Base-by-base conservation (phyloP, 257 asterid species). In the Voacanga thouarsii region DNA sequence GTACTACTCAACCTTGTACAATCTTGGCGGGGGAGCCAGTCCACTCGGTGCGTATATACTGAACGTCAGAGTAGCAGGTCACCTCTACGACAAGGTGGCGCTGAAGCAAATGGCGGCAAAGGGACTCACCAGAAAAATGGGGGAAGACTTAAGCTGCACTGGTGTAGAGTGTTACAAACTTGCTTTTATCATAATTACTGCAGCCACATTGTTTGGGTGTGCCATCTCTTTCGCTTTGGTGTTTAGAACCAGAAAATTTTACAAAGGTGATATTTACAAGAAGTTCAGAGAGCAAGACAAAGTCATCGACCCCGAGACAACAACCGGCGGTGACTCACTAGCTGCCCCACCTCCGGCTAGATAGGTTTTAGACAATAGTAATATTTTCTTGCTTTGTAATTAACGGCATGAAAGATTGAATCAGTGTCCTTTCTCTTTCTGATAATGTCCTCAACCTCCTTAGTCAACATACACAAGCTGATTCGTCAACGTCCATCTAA, bases 11-110 rank as follows among this genome's bases (percentile, higher is more conserved):
- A 89, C 90, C 6, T 69, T 89, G 75, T 79, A 71, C 74, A 89
- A 85, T 68, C 80, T 85, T 16, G 92, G 92, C 8, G 92, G 82
- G 18, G 92, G 89, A 21, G 92, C 92, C 11, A 89, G 90, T 12
- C 92, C 92, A 0, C 75, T 89, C 3, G 92, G 92, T 24, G 86
- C 82, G 24, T 89, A 89, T 71, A 79, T 89, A 39, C 85, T 89
- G 1, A 89, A 89, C 55, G 93, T 89, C 45, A 67, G 80, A 45
- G 79, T 89, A 18, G 85, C 93, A 0, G 91, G 92, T 14, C 79
- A 81, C 78, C 77, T 87, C n/a, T 89, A 89, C 74, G 92, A 89
- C 41, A 87, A 59, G 76, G 88, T 60, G 75, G 92, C 88, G 12
- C 5, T 53, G 80, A 87, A 79, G 72, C 91, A 89, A 81, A 59